Base-by-base conservation (phyloP, 2,329 filamentous ascomycete species). In the Colletotrichum magnum region DNA sequence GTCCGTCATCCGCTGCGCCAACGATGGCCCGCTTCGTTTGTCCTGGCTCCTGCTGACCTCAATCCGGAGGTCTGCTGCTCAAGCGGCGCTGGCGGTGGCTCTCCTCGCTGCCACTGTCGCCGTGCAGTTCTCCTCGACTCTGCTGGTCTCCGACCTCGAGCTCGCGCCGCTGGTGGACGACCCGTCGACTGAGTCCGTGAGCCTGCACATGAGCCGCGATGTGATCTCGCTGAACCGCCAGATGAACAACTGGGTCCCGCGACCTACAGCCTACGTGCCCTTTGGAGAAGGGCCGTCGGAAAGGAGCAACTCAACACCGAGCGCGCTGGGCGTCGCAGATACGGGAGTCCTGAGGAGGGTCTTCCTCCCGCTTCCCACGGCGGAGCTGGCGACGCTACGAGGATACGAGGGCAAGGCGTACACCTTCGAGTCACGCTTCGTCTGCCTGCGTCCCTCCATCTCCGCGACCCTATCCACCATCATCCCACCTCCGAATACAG, bases 1-100 rank as follows among this genome's bases (percentile, higher is more conserved):
- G 9, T 74, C 73, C 6, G 68, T 73, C 21, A 72, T 74, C 45
- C 71, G 74, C 43, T 68, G 63, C 24, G 52, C 61, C 7, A 75
- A 75, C 58, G 72, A 73, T 32, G 74, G 74, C 1, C 73, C 73
- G 0, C 57, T 74, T 45, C 63, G 73, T 15, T 50, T 75, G 13
- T 64, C 71, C 5, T 74, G 66, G 59, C 59, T 75, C 0, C 59
- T 72, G 9, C 56, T 69, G 24, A 66, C 70, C 18, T 69, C 71
- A 2, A 63, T 51, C 2, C 58, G 64, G 5, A 56, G 18, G n/a
- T 62, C 58, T 1, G 1, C 9, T 13, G 7, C 45, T 1, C 64
- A 57, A 24, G 58, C 32, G 1, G 58, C 39, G 13, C 24, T 67
- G 0, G 51, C 21, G 18, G 4, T 52, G 3, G 1, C 41, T 0